Evolutionary conservation across 352 stramenopile species (phyloP), one percentile per base, ranked within the genome.

Genomic region (Globisporangium irregulare): DNA sequence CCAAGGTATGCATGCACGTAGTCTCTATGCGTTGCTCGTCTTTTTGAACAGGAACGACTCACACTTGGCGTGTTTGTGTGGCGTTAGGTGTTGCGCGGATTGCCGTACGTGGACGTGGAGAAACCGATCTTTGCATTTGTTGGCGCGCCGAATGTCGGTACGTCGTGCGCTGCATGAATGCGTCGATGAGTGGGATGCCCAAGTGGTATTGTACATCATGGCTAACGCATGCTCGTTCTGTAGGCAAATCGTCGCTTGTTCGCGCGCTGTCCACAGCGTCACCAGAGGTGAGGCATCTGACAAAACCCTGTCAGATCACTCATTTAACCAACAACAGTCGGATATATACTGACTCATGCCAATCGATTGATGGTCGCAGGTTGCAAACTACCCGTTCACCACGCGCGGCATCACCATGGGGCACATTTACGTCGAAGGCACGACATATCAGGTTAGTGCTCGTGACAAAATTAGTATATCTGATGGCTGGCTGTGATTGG

Each of bases 381-480:
- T 95, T 46, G 86, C 88, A 12, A 96, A 96, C 62, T 96, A 96
- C 36, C 88, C 88, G 38, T 96, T 96, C 68, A 96, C 88, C 34
- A 96, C 88, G 15, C 82, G 88, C 22, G 88, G 86, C 41, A 94
- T 96, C 59, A 94, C 88, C 8, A 94, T 96, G 81, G 88, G 88
- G 3, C 88, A 96, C 63, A 89, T 96, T 63, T 95, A 92, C 66
- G 84, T 94, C 27, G 76, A 94, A 43, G 87, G 87, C 46, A 80
- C 87, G 55, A 88, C 88, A 20, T 94, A 92, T 58, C 88, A 95
- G 81, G 86, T 24, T 1, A 24, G 29, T 2, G 8, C 6, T 14
- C 12, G 0, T 36, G 32, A 36, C 32, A 9, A 36, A 32, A 32
- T 36, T 9, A 36, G 32, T 36, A 18, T 59, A 59, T 62, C 43